Conservation (phyloP, 2,329 filamentous ascomycete genomes). For the Fusarium goolgardi region DNA sequence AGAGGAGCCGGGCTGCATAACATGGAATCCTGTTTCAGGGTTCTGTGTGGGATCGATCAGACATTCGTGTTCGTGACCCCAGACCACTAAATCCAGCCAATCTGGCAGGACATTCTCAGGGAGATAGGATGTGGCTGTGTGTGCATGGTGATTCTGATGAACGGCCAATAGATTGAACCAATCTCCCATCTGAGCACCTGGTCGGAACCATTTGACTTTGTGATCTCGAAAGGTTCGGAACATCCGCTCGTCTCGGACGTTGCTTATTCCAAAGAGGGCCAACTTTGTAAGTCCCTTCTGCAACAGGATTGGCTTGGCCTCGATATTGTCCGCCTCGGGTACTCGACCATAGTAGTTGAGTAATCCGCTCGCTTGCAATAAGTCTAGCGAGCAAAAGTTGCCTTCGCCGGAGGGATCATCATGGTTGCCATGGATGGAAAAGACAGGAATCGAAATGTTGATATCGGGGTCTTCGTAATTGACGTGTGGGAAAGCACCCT, state of each 20-base stretch:
- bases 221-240: constrained; percentile 93
- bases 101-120: constrained; percentile 93
- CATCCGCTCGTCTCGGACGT: constrained; percentile 93
- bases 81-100: constrained; percentile 91
- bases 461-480: constrained; percentile 99
- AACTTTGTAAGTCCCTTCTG: constrained; percentile 95
- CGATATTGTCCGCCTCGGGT: constrained; percentile 94
- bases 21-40: constrained; percentile 88
- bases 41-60: constrained; percentile 86
- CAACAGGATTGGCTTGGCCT: constrained; percentile 88
- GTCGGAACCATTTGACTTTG: constrained; percentile 93
- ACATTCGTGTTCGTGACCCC: constrained; percentile 98
- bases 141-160: constrained; percentile 94
- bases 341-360: constrained; percentile 97
- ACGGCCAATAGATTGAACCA: constrained; percentile 98
- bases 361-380: constrained; percentile 89
- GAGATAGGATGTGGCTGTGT: constrained; percentile 92
- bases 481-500: constrained; percentile 89
- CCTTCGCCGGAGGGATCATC: constrained; percentile 98
- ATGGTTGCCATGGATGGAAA: constrained; percentile 98
- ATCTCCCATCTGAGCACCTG: constrained; percentile 80
- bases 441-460: constrained; percentile 96
- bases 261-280: constrained; percentile 93
- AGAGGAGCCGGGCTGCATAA: constrained; percentile 97
- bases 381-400: constrained; percentile 88